Evolutionary conservation across 352 stramenopile genomes (phyloP).

Genomic region (Pelagophyceae sp.): DNA sequence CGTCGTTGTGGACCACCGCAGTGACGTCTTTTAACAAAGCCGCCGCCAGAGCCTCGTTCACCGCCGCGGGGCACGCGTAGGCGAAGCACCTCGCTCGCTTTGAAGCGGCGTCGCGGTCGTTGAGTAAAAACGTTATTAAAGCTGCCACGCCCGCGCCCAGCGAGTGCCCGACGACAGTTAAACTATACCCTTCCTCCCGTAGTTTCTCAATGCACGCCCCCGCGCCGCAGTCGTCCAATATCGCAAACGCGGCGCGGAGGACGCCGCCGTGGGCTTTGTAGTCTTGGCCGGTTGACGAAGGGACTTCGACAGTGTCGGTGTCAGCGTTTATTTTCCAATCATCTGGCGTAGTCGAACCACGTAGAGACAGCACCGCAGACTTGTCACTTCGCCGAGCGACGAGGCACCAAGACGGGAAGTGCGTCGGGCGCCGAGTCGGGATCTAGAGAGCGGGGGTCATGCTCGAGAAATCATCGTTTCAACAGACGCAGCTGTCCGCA

Average conservation of each 20-base stretch:
- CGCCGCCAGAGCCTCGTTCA: background rate
- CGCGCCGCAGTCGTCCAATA: constrained; percentile 11
- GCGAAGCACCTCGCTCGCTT: background rate
- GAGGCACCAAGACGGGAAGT: constrained; percentile 14
- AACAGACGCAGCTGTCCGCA: background rate
- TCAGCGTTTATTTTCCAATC: background rate
- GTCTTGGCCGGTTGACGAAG: too few species aligned
- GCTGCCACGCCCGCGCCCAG: background rate
- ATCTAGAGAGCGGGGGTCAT: too few species aligned
- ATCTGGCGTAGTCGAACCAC: background rate
- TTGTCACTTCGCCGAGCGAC: background rate
- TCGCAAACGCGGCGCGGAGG: background rate
- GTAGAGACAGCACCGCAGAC: background rate
- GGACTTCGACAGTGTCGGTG: background rate
- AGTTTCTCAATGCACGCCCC: background rate
- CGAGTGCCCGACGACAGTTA: background rate
- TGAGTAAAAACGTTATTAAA: background rate
- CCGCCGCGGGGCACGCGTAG: background rate
- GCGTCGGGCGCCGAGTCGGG: background rate
- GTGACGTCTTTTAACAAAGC: background rate
- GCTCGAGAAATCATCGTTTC: too few species aligned
- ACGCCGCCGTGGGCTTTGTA: constrained; percentile 1
- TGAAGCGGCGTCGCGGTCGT: background rate
- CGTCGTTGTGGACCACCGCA: background rate
- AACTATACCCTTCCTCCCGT: background rate